Percentiles rank a stretch among this genome's conserved stretches.
Evolutionary conservation across 768 basidiomycete genomes (phyloP).

Genomic region (Russula olivacea): DNA sequence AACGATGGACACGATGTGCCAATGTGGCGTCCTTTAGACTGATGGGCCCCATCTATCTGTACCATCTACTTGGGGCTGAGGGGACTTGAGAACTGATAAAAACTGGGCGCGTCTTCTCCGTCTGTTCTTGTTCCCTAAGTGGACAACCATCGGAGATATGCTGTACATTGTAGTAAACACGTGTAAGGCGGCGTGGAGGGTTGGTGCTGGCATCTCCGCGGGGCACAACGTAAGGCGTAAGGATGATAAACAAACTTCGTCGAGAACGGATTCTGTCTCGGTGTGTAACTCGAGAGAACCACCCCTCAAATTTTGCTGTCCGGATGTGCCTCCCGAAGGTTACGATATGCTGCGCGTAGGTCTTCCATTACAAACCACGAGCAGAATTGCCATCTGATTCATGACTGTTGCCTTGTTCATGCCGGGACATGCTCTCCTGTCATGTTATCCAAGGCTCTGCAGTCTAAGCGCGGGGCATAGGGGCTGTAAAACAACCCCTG

Average conservation of each 20-base stretch:
- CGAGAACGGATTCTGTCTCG: background rate
- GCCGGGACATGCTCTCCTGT: constrained; percentile 3
- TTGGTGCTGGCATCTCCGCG: background rate
- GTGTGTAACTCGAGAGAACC: background rate
- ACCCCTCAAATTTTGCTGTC: background rate
- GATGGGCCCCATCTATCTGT: background rate
- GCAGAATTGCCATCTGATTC: constrained; percentile 3
- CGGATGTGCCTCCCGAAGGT: background rate
- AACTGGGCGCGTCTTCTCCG: background rate
- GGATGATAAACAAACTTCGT: background rate
- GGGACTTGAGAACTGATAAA: background rate
- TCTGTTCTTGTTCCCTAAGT: background rate
- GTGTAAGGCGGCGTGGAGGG: constrained; percentile 1
- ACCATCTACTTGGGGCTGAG: background rate
- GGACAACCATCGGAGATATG: background rate
- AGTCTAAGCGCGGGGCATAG: constrained; percentile 12
- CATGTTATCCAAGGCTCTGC: constrained; percentile 8
- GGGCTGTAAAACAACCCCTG: constrained; percentile 3
- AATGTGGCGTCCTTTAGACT: background rate
- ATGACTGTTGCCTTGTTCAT: constrained; percentile 2
- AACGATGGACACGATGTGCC: background rate
- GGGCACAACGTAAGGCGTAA: background rate
- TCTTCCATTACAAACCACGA: background rate
- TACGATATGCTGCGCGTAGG: background rate
- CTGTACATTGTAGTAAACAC: background rate